A percentile compares a stretch with the other conserved stretches of the same genome.
Evolutionary conservation across 306 rosid genomes (phyloP).

Genomic region (Lotus japonicus): DNA sequence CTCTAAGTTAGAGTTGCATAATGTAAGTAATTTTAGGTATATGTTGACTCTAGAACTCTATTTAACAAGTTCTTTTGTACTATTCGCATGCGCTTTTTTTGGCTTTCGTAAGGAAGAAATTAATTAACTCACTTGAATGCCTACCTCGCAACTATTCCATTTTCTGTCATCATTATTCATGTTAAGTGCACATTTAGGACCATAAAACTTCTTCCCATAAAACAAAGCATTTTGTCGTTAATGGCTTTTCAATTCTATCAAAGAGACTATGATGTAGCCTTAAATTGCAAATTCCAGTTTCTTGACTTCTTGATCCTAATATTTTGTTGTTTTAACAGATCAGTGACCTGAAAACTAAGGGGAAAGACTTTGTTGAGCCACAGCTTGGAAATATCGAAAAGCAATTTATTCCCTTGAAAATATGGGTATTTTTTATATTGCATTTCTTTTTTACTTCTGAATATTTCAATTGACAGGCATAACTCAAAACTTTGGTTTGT

Average conservation of each 20-base stretch:
- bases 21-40: constrained; percentile 39
- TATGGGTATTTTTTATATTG: constrained; percentile 43
- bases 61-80: not conserved
- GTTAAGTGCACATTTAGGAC: constrained; percentile 10
- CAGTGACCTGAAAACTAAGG: constrained; percentile 53
- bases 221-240: not conserved
- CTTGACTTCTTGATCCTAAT: constrained; percentile 6
- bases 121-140: not conserved
- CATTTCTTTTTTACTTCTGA: not conserved
- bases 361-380: constrained; percentile 59
- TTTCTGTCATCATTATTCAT: not conserved
- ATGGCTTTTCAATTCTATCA: constrained; percentile 3
- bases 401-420: constrained; percentile 57
- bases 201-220: not conserved
- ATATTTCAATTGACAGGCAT: constrained; percentile 8
- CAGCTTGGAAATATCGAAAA: constrained; percentile 44
- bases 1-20: constrained; percentile 62
- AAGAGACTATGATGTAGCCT: not conserved
- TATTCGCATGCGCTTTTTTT: not conserved
- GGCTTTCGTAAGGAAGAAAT: not conserved
- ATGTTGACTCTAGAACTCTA: constrained; percentile 4
- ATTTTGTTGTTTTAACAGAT: constrained; percentile 39
- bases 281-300: not conserved
- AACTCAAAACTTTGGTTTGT: constrained; percentile 27
- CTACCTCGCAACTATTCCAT: not conserved